These are phyloP conservation scores for Asterella californica DNA, from an alignment of 225 moss, liverwort and hornwort species.

Conservation along the genomic window DNA sequence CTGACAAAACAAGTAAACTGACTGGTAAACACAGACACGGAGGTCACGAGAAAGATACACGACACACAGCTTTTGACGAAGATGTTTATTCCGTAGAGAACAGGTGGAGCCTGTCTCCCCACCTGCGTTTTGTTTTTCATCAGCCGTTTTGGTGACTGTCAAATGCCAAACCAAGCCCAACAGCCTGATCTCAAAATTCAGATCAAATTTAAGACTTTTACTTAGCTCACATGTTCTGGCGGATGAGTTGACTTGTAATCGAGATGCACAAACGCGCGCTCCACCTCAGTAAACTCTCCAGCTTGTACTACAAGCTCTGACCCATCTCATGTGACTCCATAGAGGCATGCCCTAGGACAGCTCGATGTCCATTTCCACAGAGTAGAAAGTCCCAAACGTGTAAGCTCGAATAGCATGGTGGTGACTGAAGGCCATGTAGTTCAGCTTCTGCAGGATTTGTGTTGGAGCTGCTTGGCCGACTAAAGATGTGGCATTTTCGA, in stretches of 20 bases:
- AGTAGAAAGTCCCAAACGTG: slow-evolving; percentile 58
- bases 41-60: no score
- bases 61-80: neutral
- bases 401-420: slow-evolving; percentile 54
- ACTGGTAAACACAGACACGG: neutral
- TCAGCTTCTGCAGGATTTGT: slow-evolving; percentile 54
- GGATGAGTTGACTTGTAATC: slow-evolving; percentile 60
- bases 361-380: slow-evolving; percentile 84
- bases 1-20: neutral
- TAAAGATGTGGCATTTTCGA: slow-evolving; percentile 64
- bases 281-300: slow-evolving; percentile 77
- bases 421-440: slow-evolving; percentile 68
- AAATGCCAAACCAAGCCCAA: neutral
- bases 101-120: neutral
- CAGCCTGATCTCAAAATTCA: neutral
- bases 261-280: slow-evolving; percentile 86
- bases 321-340: slow-evolving; percentile 74
- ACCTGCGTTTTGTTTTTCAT: neutral
- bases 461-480: slow-evolving; percentile 67
- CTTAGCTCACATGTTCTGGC: slow-evolving; percentile 54
- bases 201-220: neutral
- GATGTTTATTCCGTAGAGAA: neutral
- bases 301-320: slow-evolving; percentile 59
- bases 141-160: neutral
- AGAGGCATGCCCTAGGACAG: slow-evolving; percentile 63